A percentile compares a stretch with the other conserved stretches of the same genome.
Conservation (phyloP, 2,329 filamentous ascomycete genomes). For the Scopulariopsis brevicaulis region DNA sequence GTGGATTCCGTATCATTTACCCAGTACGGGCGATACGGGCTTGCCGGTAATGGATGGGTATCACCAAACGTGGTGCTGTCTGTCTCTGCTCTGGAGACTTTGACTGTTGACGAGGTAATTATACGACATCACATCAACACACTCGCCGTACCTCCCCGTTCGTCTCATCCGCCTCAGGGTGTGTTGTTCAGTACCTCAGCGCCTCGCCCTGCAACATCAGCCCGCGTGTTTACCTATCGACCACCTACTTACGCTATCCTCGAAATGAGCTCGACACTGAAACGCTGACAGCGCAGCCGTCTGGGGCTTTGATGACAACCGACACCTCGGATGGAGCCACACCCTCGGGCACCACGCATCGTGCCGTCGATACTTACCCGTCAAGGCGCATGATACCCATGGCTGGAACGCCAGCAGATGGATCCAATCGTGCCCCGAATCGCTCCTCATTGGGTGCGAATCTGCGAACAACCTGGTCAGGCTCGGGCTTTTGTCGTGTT, state of each 20-base stretch:
- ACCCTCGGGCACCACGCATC: neutral
- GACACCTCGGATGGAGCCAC: neutral
- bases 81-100: too few relatives aligned
- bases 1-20: too few relatives aligned
- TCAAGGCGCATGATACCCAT: neutral
- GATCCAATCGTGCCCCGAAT: neutral
- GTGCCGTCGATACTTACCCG: neutral
- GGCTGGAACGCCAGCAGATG: neutral
- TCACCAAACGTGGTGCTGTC: too few relatives aligned
- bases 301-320: neutral
- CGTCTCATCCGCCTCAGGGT: neutral
- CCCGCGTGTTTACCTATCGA: too few relatives aligned
- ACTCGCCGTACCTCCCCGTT: neutral
- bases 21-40: too few relatives aligned
- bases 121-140: neutral
- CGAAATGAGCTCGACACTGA: neutral
- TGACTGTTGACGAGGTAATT: neutral
- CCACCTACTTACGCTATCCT: neutral
- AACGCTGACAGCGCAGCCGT: neutral
- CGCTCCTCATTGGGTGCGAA: neutral
- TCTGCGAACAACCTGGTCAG: neutral
- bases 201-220: neutral
- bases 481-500: neutral
- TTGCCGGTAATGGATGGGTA: too few relatives aligned
- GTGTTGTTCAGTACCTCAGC: neutral